A percentile compares a stretch with the other conserved stretches of the same genome.
phyloP scores from a whole-genome alignment of 1,284 basidiomycete genomes.

The Ceratobasidium sp. region DNA sequence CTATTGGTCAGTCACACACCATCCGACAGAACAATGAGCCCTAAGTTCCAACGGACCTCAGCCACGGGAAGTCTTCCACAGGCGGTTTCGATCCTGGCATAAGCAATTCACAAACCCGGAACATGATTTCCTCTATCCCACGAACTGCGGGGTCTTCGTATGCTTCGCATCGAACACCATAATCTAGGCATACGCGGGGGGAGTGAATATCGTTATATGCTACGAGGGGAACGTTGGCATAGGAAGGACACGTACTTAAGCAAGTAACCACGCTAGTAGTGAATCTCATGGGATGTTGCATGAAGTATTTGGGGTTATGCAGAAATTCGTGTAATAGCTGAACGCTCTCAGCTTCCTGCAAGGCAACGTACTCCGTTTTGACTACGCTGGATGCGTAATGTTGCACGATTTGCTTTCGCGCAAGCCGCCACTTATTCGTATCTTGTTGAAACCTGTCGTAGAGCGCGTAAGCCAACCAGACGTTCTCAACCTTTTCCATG shows the following conservation, averaged over 20 bases:
- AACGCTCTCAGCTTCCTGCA: constrained; percentile 36
- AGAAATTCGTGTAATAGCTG: constrained; percentile 37
- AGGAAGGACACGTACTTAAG: not conserved
- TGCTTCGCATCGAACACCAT: constrained; percentile 29
- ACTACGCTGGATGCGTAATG: constrained; percentile 14
- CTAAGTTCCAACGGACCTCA: not conserved
- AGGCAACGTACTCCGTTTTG: constrained; percentile 6
- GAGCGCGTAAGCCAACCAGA: no score
- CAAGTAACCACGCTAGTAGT: constrained; percentile 32
- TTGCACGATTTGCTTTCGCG: constrained; percentile 27
- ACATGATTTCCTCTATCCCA: constrained; percentile 9
- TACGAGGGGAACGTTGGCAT: not conserved
- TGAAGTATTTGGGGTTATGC: constrained; percentile 28
- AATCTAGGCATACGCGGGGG: not conserved
- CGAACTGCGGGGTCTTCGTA: constrained; percentile 24
- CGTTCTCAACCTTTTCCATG: no score
- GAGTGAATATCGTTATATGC: not conserved
- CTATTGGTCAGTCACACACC: no score
- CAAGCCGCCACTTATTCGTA: constrained; percentile 22
- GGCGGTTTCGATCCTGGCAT: constrained; percentile 19
- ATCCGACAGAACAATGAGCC: no score
- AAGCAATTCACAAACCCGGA: not conserved
- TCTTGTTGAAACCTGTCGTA: constrained; percentile 37
- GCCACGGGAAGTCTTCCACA: constrained; percentile 25
- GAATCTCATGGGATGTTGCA: constrained; percentile 36